These are phyloP conservation scores for Quercus mongolica DNA, from an alignment of 306 rosid genomes.

Conservation along the genomic window DNA sequence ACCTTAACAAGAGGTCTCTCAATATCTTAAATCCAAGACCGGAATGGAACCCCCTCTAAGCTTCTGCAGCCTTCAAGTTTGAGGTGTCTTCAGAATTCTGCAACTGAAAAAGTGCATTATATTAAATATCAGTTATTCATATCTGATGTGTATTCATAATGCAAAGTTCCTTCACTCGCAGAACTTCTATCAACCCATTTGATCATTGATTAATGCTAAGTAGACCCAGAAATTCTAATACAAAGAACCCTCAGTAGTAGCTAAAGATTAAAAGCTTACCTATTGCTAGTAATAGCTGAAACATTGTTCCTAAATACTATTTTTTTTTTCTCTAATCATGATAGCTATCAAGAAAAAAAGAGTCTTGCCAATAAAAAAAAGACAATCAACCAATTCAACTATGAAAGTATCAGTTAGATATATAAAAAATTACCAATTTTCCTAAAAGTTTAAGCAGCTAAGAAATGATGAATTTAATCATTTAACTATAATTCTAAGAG, in stretches of 20 bases:
- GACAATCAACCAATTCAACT: no score
- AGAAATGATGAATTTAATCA: no score
- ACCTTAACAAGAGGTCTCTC: background rate
- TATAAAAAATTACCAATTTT: no score
- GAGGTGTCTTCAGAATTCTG: background rate
- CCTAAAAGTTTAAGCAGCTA: no score
- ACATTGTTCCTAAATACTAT: no score
- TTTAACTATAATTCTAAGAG: no score
- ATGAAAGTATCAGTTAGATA: no score
- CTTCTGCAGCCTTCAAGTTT: background rate
- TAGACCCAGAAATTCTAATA: background rate
- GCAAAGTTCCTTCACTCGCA: background rate
- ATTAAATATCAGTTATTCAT: background rate
- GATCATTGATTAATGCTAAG: background rate
- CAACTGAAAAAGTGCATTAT: background rate
- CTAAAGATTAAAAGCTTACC: background rate
- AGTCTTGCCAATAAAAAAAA: no score
- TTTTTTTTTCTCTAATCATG: no score
- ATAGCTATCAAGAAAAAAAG: no score
- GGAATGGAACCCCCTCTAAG: background rate
- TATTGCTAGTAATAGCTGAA: no score
- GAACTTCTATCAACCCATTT: background rate
- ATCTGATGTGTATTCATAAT: background rate
- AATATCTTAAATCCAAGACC: background rate
- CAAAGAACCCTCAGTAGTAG: background rate